Conservation (phyloP, 2,329 filamentous ascomycete genomes). For the Diaporthe sp. region DNA sequence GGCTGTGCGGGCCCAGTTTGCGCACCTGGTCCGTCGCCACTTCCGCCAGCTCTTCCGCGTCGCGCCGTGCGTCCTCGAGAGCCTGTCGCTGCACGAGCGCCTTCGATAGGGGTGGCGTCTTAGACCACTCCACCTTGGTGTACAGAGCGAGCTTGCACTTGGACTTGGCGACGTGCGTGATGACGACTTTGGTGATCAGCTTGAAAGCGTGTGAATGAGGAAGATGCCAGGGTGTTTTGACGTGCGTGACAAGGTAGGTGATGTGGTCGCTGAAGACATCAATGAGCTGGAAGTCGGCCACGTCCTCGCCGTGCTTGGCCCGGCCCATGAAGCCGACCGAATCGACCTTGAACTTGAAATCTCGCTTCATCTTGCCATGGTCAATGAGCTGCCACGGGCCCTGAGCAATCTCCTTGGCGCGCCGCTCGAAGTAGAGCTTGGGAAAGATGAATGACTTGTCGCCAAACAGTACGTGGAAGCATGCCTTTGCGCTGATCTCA, state of each 20-base stretch:
- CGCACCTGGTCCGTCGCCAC: conserved; percentile 83
- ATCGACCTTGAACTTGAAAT: conserved; percentile 85
- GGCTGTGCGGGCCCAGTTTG: conserved; percentile 78
- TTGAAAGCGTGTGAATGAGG: conserved; percentile 84
- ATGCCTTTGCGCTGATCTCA: conserved; percentile 90
- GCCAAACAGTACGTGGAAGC: conserved; percentile 96
- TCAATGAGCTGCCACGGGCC: conserved; percentile 85
- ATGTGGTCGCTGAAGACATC: conserved; percentile 84
- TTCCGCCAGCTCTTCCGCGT: conserved; percentile 81
- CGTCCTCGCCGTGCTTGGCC: conserved; percentile 63
- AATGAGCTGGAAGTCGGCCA: conserved; percentile 88
- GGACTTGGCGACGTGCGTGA: conserved; percentile 92
- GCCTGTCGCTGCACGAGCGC: conserved; percentile 77
- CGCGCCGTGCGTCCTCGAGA: conserved; percentile 78
- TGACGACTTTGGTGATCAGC: conserved; percentile 89
- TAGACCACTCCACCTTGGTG: conserved; percentile 88
- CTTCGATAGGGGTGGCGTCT: conserved; percentile 71
- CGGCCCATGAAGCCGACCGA: conserved; percentile 75
- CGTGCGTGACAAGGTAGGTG: conserved; percentile 74
- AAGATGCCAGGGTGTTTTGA: conserved; percentile 82
- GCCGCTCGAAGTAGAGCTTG: conserved; percentile 86
- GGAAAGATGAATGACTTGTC: conserved; percentile 97
- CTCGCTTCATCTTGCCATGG: conserved; percentile 77
- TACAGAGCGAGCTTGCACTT: conserved; percentile 93
- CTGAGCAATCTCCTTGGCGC: conserved; percentile 84